A percentile compares a stretch with the other conserved stretches of the same genome.
phyloP scores from a whole-genome alignment of 495 filamentous ascomycete genomes.

The Neurospora cerealis region DNA sequence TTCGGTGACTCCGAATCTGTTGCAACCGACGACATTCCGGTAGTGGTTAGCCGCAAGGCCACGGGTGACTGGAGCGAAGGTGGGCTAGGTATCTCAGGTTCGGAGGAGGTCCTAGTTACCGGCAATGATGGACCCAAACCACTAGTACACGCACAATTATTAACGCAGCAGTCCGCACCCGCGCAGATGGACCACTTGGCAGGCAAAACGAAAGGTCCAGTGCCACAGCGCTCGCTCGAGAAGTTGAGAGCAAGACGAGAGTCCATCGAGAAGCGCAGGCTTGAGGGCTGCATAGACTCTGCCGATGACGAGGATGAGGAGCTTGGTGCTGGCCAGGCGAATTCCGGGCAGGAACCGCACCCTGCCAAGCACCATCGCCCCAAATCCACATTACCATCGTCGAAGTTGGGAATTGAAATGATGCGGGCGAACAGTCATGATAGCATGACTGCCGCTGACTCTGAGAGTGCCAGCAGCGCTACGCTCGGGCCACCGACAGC shows the following conservation, averaged over 20 bases:
- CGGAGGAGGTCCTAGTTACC: constrained; percentile 29
- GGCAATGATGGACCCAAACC: constrained; percentile 23
- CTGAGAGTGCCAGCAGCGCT: constrained; percentile 22
- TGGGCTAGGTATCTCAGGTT: constrained; percentile 59
- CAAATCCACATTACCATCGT: constrained; percentile 42
- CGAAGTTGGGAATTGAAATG: constrained; percentile 88
- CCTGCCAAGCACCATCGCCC: constrained; percentile 27
- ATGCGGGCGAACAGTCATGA: constrained; percentile 90
- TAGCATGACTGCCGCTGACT: constrained; percentile 50
- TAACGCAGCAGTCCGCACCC: constrained; percentile 61
- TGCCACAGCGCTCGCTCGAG: constrained; percentile 63
- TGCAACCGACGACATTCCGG: constrained; percentile 66
- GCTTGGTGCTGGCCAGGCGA: constrained; percentile 49
- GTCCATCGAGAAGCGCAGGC: constrained; percentile 61
- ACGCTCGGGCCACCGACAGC: constrained; percentile 25
- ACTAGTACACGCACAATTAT: constrained; percentile 36
- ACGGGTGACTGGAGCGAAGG: constrained; percentile 64
- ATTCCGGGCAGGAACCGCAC: constrained; percentile 28
- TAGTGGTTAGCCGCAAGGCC: constrained; percentile 58
- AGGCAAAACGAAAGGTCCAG: constrained; percentile 28
- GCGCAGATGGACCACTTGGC: constrained; percentile 45
- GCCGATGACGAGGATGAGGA: constrained; percentile 93
- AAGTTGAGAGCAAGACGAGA: constrained; percentile 67
- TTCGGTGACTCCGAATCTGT: constrained; percentile 78
- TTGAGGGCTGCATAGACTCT: constrained; percentile 67